These are phyloP conservation scores for Miscanthus lutarioriparius DNA, from an alignment of 176 grass and related monocot genomes.

Conservation along the genomic window DNA sequence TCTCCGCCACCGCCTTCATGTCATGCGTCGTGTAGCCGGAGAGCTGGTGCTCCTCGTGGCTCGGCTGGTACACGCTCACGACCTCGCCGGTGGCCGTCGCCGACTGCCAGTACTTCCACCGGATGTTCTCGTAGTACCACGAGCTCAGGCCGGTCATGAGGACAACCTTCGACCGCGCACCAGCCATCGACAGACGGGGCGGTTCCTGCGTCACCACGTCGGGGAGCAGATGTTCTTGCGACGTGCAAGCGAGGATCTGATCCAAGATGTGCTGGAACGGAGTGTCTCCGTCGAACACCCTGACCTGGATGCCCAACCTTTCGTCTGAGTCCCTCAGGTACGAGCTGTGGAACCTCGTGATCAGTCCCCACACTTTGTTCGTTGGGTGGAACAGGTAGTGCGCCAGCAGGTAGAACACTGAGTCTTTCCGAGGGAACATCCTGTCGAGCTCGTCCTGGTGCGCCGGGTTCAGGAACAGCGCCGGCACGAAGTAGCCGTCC, in stretches of 20 bases:
- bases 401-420: slow-evolving; percentile 59
- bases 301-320: slow-evolving; percentile 50
- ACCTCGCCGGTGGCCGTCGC: slow-evolving; percentile 50
- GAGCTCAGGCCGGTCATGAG: slow-evolving; percentile 46
- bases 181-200: neutral
- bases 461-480: slow-evolving; percentile 51
- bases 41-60: slow-evolving; percentile 61
- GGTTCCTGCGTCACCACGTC: neutral
- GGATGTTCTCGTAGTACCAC: slow-evolving; percentile 66
- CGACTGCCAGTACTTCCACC: slow-evolving; percentile 52
- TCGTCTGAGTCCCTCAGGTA: slow-evolving; percentile 45
- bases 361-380: slow-evolving; percentile 58
- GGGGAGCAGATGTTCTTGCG: slow-evolving; percentile 36
- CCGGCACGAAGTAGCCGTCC: slow-evolving; percentile 62
- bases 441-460: slow-evolving; percentile 47
- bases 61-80: slow-evolving; percentile 66
- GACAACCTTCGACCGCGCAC: neutral
- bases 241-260: slow-evolving; percentile 50
- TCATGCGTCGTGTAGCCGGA: slow-evolving; percentile 47
- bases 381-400: slow-evolving; percentile 61
- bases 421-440: slow-evolving; percentile 56
- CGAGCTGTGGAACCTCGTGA: slow-evolving; percentile 55
- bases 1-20: slow-evolving; percentile 68
- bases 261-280: slow-evolving; percentile 46
- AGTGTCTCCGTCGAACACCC: slow-evolving; percentile 54